Conservation (phyloP, 345 rosid species). For the Salix arbutifolia region DNA sequence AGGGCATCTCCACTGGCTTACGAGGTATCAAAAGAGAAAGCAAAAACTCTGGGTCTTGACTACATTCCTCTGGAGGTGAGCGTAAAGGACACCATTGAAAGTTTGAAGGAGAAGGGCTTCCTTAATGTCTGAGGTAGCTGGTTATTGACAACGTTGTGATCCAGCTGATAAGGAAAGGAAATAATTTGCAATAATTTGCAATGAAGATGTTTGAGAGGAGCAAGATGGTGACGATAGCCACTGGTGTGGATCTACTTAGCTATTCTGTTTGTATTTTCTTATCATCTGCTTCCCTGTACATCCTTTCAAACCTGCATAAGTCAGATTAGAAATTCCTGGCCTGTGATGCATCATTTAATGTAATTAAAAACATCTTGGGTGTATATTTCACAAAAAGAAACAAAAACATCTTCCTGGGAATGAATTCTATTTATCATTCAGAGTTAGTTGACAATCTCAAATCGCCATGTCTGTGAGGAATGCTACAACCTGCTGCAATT, state of each 20-base stretch:
- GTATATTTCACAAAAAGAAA: no score
- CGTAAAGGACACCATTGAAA: slow-evolving; percentile 21
- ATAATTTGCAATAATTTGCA: not conserved
- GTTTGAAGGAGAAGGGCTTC: slow-evolving; percentile 26
- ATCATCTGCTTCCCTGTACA: slow-evolving; percentile 82
- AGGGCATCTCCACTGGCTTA: not conserved
- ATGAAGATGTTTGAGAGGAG: slow-evolving; percentile 98
- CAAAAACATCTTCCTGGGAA: no score
- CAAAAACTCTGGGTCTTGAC: slow-evolving; percentile 17
- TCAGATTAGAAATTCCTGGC: slow-evolving; percentile 29
- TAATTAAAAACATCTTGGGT: not conserved
- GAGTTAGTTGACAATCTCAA: no score
- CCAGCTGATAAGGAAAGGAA: not conserved
- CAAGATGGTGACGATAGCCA: slow-evolving; percentile 82
- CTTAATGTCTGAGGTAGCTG: slow-evolving; percentile 6
- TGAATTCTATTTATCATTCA: no score
- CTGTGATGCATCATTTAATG: not conserved
- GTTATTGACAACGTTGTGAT: not conserved
- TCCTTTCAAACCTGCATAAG: slow-evolving; percentile 79
- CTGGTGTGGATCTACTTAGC: slow-evolving; percentile 74
- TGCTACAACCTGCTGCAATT: no score
- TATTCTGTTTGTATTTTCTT: slow-evolving; percentile 83
- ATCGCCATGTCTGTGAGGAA: no score
- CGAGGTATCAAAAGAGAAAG: slow-evolving; percentile 13
- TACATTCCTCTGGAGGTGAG: slow-evolving; percentile 28